Conservation (phyloP, 2,329 filamentous ascomycete genomes). For the Scolecobasidium constrictum region DNA sequence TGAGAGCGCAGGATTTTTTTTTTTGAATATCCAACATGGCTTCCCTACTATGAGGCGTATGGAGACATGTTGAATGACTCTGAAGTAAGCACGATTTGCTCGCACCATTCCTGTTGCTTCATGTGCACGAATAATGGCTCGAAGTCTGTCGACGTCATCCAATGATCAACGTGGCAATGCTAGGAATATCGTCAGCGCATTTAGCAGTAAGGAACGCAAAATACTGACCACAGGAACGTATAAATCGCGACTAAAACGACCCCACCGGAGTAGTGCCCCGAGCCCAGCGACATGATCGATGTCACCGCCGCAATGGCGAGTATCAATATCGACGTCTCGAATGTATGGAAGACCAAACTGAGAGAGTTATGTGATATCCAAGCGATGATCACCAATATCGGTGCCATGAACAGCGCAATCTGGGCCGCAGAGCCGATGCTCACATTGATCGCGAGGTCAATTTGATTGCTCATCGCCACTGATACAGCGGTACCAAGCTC, state of each 20-base stretch:
- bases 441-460: constrained; percentile 64
- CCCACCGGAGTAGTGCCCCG: background rate
- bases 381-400: constrained; percentile 59
- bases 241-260: background rate
- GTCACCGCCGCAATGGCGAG: background rate
- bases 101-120: no score
- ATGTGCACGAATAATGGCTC: no score
- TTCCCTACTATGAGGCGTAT: no score
- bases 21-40: no score
- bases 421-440: constrained; percentile 62
- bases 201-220: no score
- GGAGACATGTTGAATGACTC: no score
- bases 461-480: constrained; percentile 64
- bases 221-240: constrained; percentile 2
- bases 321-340: background rate
- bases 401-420: constrained; percentile 60
- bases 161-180: no score
- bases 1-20: no score
- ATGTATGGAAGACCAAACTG: constrained; percentile 16
- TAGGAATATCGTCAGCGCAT: no score
- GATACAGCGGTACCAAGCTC: constrained; percentile 63
- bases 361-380: constrained; percentile 60
- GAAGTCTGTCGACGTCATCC: no score
- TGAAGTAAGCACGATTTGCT: no score
- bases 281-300: background rate